A percentile compares a stretch with the other conserved stretches of the same genome.
These are phyloP conservation scores for Calocera cornea DNA, from an alignment of 768 basidiomycete genomes.

Conservation along the genomic window DNA sequence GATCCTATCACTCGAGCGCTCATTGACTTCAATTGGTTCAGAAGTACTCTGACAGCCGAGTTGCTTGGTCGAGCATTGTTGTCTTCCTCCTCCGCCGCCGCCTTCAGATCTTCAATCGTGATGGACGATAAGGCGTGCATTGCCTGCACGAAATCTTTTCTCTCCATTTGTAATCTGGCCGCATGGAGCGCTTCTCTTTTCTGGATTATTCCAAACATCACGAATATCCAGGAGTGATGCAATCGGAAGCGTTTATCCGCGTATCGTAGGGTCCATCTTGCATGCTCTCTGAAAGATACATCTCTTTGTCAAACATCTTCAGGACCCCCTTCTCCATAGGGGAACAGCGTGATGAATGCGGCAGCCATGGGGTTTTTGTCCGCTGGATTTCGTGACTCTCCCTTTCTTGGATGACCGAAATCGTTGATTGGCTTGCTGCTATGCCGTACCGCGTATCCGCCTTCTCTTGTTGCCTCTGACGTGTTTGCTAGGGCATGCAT, in stretches of 20 bases:
- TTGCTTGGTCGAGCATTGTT: neutral
- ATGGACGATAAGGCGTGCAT: neutral
- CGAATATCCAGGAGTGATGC: constrained; percentile 7
- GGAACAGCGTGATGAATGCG: constrained; percentile 25
- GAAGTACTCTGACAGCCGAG: constrained; percentile 7
- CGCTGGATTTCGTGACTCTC: constrained; percentile 9
- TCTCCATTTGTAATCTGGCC: neutral
- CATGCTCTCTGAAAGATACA: constrained; percentile 8
- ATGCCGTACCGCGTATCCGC: constrained; percentile 19
- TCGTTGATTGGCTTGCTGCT: constrained; percentile 18
- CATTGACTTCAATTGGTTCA: constrained; percentile 12
- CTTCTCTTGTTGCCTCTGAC: constrained; percentile 18
- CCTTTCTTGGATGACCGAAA: constrained; percentile 14
- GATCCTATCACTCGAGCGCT: constrained; percentile 16
- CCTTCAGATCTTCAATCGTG: neutral
- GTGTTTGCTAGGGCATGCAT: constrained; percentile 23
- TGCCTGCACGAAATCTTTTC: neutral
- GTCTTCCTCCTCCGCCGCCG: neutral
- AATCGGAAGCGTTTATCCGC: constrained; percentile 5
- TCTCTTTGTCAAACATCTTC: constrained; percentile 13
- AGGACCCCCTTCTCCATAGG: constrained; percentile 28
- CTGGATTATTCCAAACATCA: constrained; percentile 7
- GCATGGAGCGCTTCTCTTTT: neutral
- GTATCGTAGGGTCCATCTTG: constrained; percentile 8
- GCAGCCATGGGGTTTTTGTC: constrained; percentile 2